Base-by-base conservation (phyloP, 305 asterid genomes). In the Petunia hybrid region DNA sequence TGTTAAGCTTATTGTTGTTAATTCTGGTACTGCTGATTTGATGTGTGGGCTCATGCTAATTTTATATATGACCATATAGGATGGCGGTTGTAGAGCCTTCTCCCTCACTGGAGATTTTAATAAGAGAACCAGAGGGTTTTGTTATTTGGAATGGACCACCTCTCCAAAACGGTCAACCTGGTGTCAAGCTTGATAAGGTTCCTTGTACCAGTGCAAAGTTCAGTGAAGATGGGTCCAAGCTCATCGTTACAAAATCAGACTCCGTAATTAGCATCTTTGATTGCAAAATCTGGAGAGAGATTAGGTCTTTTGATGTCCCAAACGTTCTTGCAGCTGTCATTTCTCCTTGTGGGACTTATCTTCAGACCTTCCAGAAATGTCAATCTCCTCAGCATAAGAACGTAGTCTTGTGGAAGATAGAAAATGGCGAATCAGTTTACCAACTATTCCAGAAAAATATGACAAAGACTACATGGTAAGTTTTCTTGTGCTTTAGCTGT, bases 111-210 rank as follows among this genome's bases (percentile, higher is more conserved):
- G 97, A 93, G 79, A 91, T 96, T 73, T 76, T 96, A 82, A 87
- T 94, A 14, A 89, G 98, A 85, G 97, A 88, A 81, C 88, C 95
- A 10, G 95, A 85, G 79, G 98, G 98, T 5, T 89, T 90, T 83
- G 62, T 87, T 61, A 83, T 96, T 69, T 96, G 98, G 98, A 83
- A 80, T 67, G 98, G 98, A 53, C 99, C 99, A 3, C 98, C 99
- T 42, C 93, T 94, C 84, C 76, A 80, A 79, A 86, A 88, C 71
- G 93, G 88, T 22, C 90, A 91, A 80, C 98, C 99, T 35, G 79
- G 76, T 38, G 69, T 85, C 69, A 94, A 90, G 91, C 94, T 90
- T 77, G 90, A 86, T 36, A 92, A 86, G 77, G 38, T 87, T 42
- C 87, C 89, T 6, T 96, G 98, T 71, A 84, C 91, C 77, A 90